These are phyloP conservation scores for Magnolia kwangsiensis DNA, from an alignment of 164 flowering plant genomes.

Conservation along the genomic window DNA sequence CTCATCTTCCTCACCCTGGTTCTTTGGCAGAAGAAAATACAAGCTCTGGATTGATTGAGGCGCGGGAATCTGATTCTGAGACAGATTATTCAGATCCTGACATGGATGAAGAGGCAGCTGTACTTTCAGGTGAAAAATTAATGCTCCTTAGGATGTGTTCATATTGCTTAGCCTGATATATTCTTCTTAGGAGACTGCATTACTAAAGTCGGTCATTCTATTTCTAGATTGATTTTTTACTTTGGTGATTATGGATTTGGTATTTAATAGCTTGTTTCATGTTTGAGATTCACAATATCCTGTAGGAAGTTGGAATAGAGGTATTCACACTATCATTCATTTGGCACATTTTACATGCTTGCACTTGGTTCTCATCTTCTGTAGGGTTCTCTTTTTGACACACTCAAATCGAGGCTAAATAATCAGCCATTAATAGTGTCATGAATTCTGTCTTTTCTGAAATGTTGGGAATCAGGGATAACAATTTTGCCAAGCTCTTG, in stretches of 20 bases:
- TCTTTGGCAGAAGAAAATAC: conserved; percentile 35
- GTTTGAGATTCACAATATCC: background rate
- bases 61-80: conserved; percentile 61
- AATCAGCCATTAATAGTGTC: background rate
- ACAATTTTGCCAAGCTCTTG: too few species aligned
- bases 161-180: background rate
- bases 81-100: conserved; percentile 52
- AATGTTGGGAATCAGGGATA: too few species aligned
- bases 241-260: background rate
- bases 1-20: conserved; percentile 19
- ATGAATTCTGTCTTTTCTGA: background rate
- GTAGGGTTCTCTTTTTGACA: background rate
- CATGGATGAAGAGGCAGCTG: conserved; percentile 41
- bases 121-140: conserved; percentile 50
- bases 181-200: background rate
- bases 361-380: background rate
- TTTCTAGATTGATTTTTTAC: background rate
- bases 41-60: conserved; percentile 47
- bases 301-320: too few species aligned
- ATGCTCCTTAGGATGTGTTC: background rate
- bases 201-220: background rate
- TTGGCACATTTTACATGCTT: background rate
- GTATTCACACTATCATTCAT: too few species aligned
- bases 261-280: background rate
- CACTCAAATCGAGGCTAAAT: background rate